A percentile compares a stretch with the other conserved stretches of the same genome.
phyloP scores from a whole-genome alignment of 2,329 filamentous ascomycete species.

The Exserohilum rostratum region DNA sequence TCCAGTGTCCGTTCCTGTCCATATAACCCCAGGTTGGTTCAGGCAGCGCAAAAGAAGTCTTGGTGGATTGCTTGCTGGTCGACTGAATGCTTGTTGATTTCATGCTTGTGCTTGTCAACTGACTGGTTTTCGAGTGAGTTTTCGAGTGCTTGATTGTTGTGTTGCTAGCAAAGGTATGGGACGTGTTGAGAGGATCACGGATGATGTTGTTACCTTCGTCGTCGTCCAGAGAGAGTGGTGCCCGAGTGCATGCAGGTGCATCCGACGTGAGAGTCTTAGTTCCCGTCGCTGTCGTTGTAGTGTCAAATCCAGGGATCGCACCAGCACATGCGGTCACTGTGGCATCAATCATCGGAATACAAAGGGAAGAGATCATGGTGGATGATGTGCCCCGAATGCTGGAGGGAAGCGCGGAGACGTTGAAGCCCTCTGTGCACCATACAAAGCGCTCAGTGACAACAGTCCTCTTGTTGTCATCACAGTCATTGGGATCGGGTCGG shows the following conservation, averaged over 20 bases:
- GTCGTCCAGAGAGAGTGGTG: constrained; percentile 35
- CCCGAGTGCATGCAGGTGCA: constrained; percentile 26
- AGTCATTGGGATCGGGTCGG: constrained; percentile 17
- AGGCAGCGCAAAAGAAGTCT: neutral
- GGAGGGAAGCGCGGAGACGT: constrained; percentile 16
- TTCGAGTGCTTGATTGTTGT: neutral
- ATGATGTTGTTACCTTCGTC: constrained; percentile 36
- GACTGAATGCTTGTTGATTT: no score
- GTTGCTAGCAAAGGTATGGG: constrained; percentile 7
- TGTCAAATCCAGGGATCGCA: constrained; percentile 12
- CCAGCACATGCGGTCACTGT: constrained; percentile 26
- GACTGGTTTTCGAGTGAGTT: no score
- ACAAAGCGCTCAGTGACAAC: constrained; percentile 31
- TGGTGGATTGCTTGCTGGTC: neutral
- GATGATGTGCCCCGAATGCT: constrained; percentile 10
- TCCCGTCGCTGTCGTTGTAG: constrained; percentile 13
- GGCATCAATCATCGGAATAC: constrained; percentile 19
- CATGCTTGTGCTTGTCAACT: no score
- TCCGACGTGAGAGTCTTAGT: constrained; percentile 12
- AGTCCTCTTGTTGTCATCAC: constrained; percentile 27
- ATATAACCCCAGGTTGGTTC: constrained; percentile 5
- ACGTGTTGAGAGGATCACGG: constrained; percentile 9
- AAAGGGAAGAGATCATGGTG: constrained; percentile 23
- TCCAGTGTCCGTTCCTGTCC: constrained; percentile 20
- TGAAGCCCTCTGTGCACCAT: constrained; percentile 22